Evolutionary conservation across 108 stramenopile genomes (phyloP), one percentile per base, ranked within the genome.

Genomic region (Nannochloropsis gaditana): DNA sequence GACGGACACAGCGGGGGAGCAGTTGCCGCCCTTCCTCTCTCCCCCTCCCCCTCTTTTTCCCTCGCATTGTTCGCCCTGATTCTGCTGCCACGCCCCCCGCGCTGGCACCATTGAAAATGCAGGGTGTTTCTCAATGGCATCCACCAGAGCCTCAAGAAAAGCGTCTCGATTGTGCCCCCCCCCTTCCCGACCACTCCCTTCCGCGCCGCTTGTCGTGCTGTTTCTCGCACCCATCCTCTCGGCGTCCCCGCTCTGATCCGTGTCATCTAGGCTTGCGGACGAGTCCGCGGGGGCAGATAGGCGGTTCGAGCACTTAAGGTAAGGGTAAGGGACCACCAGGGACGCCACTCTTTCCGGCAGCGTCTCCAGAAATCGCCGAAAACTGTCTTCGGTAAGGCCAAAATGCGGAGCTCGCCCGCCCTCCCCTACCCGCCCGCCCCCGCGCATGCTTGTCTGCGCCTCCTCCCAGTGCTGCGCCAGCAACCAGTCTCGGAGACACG

Each of bases 231-330:
- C 45, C n/a, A 79, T 3, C 50, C 80, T 3, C 80, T 80, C 45
- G 44, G 41, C 44, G 44, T 80, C 80, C 42, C 79, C 83, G 45
- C 44, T 9, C 79, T 79, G 44, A 83, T 73, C 11, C 31, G 31
- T 31, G 31, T 31, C 31, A 31, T 31, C 31, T 31, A 31, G 31
- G 31, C 31, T 31, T 31, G 31, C 31, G 31, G 31, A 0, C 31
- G 31, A 31, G 31, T 31, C 31, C 31, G 31, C 31, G 31, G 31
- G 31, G 31, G 31, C 31, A 31, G 31, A 31, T 31, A 31, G 31
- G 59, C n/a, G 59, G n/a, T 2, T 15, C n/a, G n/a, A n/a, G 2
- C 59, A 73, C n/a, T 73, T 73, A n/a, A 86, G 86, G n/a, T 82
- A 82, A 41, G 11, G 11, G 15, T 83, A 19, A 45, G 83, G 82